Conservation (phyloP, 2,329 filamentous ascomycete species). For the Sclerotinia nivalis region DNA sequence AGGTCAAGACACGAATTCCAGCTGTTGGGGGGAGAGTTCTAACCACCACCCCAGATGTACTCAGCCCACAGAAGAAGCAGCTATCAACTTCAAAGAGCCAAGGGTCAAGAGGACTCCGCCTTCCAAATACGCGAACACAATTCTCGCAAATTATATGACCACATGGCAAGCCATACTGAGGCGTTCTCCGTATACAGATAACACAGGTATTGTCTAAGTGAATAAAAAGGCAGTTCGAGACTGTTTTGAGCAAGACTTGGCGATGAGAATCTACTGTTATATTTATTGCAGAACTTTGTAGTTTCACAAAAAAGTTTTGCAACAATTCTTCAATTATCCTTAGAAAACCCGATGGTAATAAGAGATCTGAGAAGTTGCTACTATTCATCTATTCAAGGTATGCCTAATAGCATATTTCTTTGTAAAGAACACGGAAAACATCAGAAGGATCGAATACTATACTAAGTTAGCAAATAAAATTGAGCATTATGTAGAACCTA, state of each 20-base stretch:
- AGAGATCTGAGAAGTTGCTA: background rate
- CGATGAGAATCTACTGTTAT: background rate
- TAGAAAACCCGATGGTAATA: background rate
- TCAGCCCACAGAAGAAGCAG: conserved; percentile 17
- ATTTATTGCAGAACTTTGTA: background rate
- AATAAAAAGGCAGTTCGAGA: background rate
- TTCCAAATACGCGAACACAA: conserved; percentile 20
- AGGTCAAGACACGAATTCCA: conserved; percentile 40
- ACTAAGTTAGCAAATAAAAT: background rate
- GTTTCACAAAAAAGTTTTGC: background rate
- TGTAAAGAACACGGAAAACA: background rate
- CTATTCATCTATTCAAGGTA: background rate
- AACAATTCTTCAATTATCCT: background rate
- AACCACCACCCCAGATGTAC: conserved; percentile 10
- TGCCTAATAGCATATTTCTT: background rate
- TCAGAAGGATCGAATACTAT: background rate
- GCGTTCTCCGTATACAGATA: conserved; percentile 14
- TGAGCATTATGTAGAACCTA: background rate
- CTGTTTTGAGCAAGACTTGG: no score
- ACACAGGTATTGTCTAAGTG: background rate
- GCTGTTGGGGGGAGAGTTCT: conserved; percentile 37
- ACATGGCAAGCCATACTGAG: conserved; percentile 18
- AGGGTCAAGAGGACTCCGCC: background rate
- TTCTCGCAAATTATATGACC: conserved; percentile 22
- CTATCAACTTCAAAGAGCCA: conserved; percentile 20